Conservation (phyloP, 164 flowering plant genomes). For the Magnolia sinica region DNA sequence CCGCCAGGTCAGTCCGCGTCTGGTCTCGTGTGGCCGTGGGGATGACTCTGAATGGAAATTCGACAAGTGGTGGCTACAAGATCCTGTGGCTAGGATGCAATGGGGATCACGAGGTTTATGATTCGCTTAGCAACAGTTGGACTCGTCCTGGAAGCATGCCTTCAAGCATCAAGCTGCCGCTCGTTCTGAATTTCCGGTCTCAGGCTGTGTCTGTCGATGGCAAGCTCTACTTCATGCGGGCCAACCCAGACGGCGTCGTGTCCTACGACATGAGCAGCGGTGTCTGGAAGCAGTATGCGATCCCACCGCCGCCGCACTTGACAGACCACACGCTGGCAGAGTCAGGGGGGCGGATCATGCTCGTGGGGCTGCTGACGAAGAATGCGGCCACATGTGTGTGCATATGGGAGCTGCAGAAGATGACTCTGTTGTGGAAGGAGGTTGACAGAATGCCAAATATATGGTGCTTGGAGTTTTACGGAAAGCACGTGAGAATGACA, state of each 20-base stretch:
- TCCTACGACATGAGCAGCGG: slow-evolving; percentile 67
- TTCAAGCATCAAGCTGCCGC: slow-evolving; percentile 58
- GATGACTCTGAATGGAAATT: slow-evolving; percentile 56
- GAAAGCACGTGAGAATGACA: slow-evolving; percentile 94
- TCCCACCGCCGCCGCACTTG: slow-evolving; percentile 69
- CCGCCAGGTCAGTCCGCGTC: slow-evolving; percentile 67
- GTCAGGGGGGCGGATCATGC: slow-evolving; percentile 71
- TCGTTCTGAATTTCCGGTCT: slow-evolving; percentile 68
- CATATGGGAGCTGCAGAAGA: slow-evolving; percentile 99
- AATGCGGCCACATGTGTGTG: slow-evolving; percentile 97
- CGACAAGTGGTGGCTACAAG: slow-evolving; percentile 58
- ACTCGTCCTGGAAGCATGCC: slow-evolving; percentile 73
- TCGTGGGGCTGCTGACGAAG: slow-evolving; percentile 85
- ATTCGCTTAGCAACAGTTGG: slow-evolving; percentile 67
- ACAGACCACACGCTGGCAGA: slow-evolving; percentile 80
- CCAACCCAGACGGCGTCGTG: slow-evolving; percentile 82
- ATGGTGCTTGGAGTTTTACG: slow-evolving; percentile 99
- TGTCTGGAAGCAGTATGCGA: slow-evolving; percentile 66
- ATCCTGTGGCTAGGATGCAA: slow-evolving; percentile 79
- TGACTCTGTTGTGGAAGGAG: slow-evolving; percentile 99
- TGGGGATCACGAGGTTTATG: slow-evolving; percentile 84
- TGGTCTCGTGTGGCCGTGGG: slow-evolving; percentile 93
- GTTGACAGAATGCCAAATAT: slow-evolving; percentile 99
- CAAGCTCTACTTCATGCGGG: slow-evolving; percentile 73
- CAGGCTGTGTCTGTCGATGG: slow-evolving; percentile 56